Evolutionary conservation across 345 rosid species (phyloP), one percentile per base, ranked within the genome.

Genomic region (Sisymbrium irio): DNA sequence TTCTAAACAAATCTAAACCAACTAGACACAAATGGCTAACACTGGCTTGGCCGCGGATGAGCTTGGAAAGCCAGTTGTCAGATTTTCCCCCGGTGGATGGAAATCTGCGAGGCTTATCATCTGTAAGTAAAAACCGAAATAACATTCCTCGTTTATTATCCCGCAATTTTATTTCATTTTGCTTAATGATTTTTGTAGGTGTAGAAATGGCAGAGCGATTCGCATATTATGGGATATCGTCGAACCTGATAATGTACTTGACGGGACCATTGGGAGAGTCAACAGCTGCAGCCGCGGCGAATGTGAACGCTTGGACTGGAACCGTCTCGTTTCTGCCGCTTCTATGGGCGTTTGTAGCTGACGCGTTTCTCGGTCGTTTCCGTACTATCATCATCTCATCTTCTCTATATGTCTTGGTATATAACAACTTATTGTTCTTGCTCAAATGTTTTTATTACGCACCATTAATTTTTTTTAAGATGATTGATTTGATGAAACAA

Each of bases 201-300:
- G 85, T 79, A 1, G 87, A 84, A 53, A 58, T 84, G 35, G 83
- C 77, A 25, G 95, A 89, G 82, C 81, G 85, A 57, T 75, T 84
- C 35, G 95, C 91, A 0, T 87, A 71, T 32, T 83, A 64, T 6
- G 91, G 89, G 5, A 80, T 87, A 47, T 3, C 33, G 1, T 62
- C 88, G 9, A 87, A 89, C 61, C 83, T 89, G 45, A 74, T 89
- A 7, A 85, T 62, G 37, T 89, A 87, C 83, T 67, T 89, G 69
- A 89, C 91, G 7, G 83, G 86, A 35, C 87, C 88, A 45, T 75
- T 86, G 35, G 89, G 89, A 3, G 80, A 85, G 85, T 87, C 91
- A 0, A 76, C 81, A 17, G 85, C 88, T 0, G 46, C 72, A 8
- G 95, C 88, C 9, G 95, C 95, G 9, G 88, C 80, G 53, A 82